Evolutionary conservation across 345 rosid species (phyloP).

Genomic region (Tarenaya hassleriana): DNA sequence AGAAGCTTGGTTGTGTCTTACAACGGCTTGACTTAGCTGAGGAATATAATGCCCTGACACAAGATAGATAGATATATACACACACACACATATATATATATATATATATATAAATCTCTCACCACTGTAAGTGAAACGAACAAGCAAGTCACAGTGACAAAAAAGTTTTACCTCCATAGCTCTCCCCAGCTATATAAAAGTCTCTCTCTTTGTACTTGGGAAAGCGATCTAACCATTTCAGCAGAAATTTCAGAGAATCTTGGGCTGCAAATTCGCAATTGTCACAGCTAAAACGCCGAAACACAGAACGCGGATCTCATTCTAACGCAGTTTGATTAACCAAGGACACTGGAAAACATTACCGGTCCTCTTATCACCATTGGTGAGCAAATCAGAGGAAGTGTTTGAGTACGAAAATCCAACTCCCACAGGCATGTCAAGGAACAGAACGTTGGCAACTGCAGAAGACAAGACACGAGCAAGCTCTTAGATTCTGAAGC

Average conservation of each 20-base stretch:
- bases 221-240: slow-evolving; percentile 66
- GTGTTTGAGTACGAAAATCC: slow-evolving; percentile 80
- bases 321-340: too few species aligned
- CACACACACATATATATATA: background rate
- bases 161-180: slow-evolving; percentile 62
- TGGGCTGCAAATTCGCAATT: too few species aligned
- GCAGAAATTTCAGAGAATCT: slow-evolving; percentile 57
- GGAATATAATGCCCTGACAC: too few species aligned
- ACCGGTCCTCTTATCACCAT: slow-evolving; percentile 89
- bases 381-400: slow-evolving; percentile 39
- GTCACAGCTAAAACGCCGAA: too few species aligned
- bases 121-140: too few species aligned
- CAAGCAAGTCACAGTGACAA: background rate
- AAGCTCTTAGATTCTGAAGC: too few species aligned
- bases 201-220: slow-evolving; percentile 63
- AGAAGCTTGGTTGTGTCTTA: too few species aligned
- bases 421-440: slow-evolving; percentile 91
- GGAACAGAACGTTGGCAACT: slow-evolving; percentile 77
- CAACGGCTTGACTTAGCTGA: too few species aligned
- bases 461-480: slow-evolving; percentile 9
- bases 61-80: too few species aligned
- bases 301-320: too few species aligned
- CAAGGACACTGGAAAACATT: too few species aligned
- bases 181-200: slow-evolving; percentile 87
- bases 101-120: background rate